Evolutionary conservation across 345 rosid genomes (phyloP).

Genomic region (Raphanus sativus): DNA sequence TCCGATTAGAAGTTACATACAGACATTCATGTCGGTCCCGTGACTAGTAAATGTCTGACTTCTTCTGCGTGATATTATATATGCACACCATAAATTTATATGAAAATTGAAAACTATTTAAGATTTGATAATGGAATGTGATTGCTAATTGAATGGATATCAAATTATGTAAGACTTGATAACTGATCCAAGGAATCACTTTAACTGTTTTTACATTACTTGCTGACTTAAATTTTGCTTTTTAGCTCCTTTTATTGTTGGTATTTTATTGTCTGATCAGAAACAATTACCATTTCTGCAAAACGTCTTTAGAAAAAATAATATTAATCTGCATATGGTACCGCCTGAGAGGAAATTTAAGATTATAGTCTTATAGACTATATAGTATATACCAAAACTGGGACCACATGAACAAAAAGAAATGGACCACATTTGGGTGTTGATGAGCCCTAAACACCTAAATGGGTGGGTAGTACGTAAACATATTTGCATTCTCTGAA

Average conservation of each 20-base stretch:
- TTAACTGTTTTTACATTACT: neutral
- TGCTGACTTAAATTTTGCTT: neutral
- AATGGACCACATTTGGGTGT: conserved; percentile 40
- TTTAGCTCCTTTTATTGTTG: neutral
- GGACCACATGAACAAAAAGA: conserved; percentile 41
- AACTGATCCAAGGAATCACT: neutral
- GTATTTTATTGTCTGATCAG: neutral
- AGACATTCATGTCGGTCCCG: conserved; percentile 39
- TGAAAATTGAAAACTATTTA: conserved; percentile 3
- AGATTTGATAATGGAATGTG: neutral
- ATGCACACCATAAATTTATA: conserved; percentile 12
- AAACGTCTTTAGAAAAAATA: neutral
- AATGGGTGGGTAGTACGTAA: conserved; percentile 40
- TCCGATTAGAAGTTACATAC: conserved; percentile 23
- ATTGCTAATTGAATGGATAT: conserved; percentile 1
- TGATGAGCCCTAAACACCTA: conserved; percentile 43
- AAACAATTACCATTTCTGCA: neutral
- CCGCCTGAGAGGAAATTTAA: neutral
- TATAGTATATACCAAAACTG: conserved; percentile 41
- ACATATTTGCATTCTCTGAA: conserved; percentile 40
- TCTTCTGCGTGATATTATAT: conserved; percentile 18
- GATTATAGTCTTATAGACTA: conserved; percentile 26
- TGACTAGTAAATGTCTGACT: conserved; percentile 26
- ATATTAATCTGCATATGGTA: neutral
- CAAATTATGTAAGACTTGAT: neutral